Base-by-base conservation (phyloP, 768 basidiomycete species). In the Leccinum obscurum region DNA sequence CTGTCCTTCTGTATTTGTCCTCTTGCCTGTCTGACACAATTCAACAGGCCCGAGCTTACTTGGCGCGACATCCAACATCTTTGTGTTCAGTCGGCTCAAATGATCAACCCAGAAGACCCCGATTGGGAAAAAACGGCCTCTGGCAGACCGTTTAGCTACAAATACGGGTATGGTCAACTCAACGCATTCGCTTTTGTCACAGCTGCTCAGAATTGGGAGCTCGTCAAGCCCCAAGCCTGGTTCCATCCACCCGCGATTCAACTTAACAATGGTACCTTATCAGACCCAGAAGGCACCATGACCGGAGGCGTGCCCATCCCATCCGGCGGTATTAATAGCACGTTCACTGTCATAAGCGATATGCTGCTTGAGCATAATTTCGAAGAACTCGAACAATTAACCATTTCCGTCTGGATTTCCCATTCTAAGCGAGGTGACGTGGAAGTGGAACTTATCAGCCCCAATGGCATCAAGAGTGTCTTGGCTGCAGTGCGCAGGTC, bases 21-120 rank as follows among this genome's bases (percentile, higher is more conserved):
- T 57, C 34, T 41, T 51, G 53, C 55, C 56, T 44, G 51, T 56
- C 59, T 56, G 22, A 70, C 63, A 35, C 50, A 32, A 34, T 11
- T 28, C 44, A 17, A 61, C 92, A 72, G 95, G 10, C 95, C 97
- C 28, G 95, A 98, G 57, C 83, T 99, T 20, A 89, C 92, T 37
- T 99, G 97, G 97, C 87, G 97, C 54, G 97, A 99, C 68, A 80
- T 98, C 39, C 97, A 99, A 68, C 86, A 99, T 68, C 80, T 99
- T 24, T 88, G 89, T 63, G 85, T 98, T 34, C 81, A 82, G 60
- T 89, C 85, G 1, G 90, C 91, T 3, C 81, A 85, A 20, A 78
- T 82, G 66, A 85, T 99, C 74, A 98, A 95, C 70, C 80, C 85
- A 3, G 87, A 90, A 3, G 96, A 98, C 70, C 92, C 93, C 3